Evolutionary conservation across 2,329 filamentous ascomycete species (phyloP).

Genomic region (Diplodia seriata): DNA sequence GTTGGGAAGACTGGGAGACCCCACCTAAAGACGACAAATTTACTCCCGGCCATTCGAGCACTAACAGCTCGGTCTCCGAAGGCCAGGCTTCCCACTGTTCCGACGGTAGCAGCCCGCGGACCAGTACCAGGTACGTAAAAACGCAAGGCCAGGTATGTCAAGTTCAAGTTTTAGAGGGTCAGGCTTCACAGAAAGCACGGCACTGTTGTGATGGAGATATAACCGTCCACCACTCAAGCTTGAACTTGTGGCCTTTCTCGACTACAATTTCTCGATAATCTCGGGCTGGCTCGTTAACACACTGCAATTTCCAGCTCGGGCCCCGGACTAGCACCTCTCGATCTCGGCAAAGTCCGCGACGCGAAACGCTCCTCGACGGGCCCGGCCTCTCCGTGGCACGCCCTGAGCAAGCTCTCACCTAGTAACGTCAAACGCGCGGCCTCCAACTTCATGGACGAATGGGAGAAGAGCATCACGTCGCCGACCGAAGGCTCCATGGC

Average conservation of each 20-base stretch:
- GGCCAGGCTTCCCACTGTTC: constrained; percentile 52
- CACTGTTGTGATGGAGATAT: not conserved
- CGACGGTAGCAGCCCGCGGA: constrained; percentile 57
- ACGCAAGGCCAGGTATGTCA: constrained; percentile 32
- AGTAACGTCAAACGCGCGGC: constrained; percentile 82
- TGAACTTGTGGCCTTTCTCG: constrained; percentile 31
- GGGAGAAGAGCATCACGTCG: constrained; percentile 67
- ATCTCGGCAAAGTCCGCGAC: constrained; percentile 25
- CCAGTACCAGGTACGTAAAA: constrained; percentile 59
- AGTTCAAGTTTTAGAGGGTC: constrained; percentile 29
- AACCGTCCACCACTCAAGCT: constrained; percentile 16
- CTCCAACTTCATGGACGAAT: constrained; percentile 86
- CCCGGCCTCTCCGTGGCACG: constrained; percentile 65
- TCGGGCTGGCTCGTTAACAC: not conserved
- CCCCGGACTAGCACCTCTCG: constrained; percentile 28
- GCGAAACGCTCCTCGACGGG: constrained; percentile 37
- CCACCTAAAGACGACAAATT: constrained; percentile 27
- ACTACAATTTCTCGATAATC: constrained; percentile 38
- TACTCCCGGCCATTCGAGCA: constrained; percentile 50
- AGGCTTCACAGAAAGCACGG: constrained; percentile 4
- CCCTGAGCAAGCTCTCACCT: constrained; percentile 74
- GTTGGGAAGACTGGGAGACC: constrained; percentile 63
- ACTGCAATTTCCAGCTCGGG: constrained; percentile 12
- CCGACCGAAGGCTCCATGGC: constrained; percentile 27
- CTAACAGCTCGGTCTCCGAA: constrained; percentile 57